A percentile compares a stretch with the other conserved stretches of the same genome.
phyloP scores from a whole-genome alignment of 2,329 filamentous ascomycete species.

The Arthrinium phaeospermum region DNA sequence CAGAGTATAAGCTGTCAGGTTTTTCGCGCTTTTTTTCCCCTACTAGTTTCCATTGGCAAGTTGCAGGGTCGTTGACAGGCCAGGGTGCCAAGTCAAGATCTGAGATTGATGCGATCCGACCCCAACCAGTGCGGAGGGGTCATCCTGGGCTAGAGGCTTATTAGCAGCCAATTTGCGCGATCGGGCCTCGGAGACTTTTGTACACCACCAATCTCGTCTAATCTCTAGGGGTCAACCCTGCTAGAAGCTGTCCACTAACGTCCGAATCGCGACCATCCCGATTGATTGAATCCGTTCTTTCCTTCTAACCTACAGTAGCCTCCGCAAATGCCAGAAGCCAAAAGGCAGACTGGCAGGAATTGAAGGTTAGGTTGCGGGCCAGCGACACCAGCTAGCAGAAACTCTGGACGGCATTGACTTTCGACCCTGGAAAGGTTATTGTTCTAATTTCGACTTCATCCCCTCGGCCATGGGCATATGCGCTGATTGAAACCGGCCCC shows the following conservation, averaged over 20 bases:
- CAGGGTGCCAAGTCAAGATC: constrained; percentile 9
- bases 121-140: constrained; percentile 4
- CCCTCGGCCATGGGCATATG: background rate
- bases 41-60: background rate
- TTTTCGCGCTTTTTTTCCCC: background rate
- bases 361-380: background rate
- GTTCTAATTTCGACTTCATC: constrained; percentile 15
- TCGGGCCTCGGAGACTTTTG: constrained; percentile 13
- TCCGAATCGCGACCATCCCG: background rate
- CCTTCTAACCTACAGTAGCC: background rate
- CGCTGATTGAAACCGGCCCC: constrained; percentile 9
- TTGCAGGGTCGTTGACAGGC: constrained; percentile 10
- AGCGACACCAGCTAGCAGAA: background rate
- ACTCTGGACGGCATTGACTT: constrained; percentile 8
- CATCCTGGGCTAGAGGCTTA: background rate
- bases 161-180: constrained; percentile 1
- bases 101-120: constrained; percentile 12
- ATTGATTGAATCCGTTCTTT: background rate
- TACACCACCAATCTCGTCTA: constrained; percentile 7
- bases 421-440: background rate
- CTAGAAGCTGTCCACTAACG: background rate
- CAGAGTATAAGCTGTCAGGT: background rate
- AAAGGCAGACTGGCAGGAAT: background rate
- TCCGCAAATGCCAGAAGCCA: background rate
- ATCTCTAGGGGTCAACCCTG: background rate